Conservation (phyloP, 805 yeast genomes). For the Pichia pseudocactophila region DNA sequence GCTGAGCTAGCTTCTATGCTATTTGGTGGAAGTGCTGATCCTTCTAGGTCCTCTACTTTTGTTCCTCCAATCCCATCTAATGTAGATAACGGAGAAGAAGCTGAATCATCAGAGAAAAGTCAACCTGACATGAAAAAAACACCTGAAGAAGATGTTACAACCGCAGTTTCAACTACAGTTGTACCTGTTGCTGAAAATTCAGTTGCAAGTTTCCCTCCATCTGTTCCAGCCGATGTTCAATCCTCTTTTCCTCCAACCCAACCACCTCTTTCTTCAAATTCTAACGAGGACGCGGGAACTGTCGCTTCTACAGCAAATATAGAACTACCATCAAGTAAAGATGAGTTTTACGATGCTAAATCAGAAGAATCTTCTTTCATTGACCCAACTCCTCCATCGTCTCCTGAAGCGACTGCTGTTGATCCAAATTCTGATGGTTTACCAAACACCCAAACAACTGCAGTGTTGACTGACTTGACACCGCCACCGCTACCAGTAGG, state of each 20-base stretch:
- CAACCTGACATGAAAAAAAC: conserved; percentile 6
- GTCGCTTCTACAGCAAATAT: not conserved
- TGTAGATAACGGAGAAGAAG: not conserved
- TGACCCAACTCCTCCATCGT: conserved; percentile 20
- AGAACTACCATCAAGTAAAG: not conserved
- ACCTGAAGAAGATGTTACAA: not conserved
- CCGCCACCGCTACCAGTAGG: conserved; percentile 16
- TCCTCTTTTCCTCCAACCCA: conserved; percentile 18
- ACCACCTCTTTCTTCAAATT: conserved; percentile 2
- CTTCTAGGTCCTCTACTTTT: conserved; percentile 19
- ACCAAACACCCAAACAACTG: conserved; percentile 11
- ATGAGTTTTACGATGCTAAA: conserved; percentile 14
- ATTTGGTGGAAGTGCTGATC: conserved; percentile 35
- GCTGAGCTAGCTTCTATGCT: conserved; percentile 47
- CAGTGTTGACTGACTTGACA: too few species aligned
- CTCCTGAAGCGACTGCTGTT: conserved; percentile 11
- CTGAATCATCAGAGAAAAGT: not conserved
- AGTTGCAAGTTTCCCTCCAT: conserved; percentile 13
- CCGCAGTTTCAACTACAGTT: conserved; percentile 8
- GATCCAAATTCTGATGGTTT: conserved; percentile 4
- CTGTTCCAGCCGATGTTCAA: conserved; percentile 3
- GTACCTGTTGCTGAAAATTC: conserved; percentile 17
- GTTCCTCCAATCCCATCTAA: conserved; percentile 8
- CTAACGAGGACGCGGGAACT: not conserved
- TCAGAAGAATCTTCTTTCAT: conserved; percentile 15